These are phyloP conservation scores for Anaeromyces robustus DNA, from an alignment of 192 early-diverging fungal species.

Conservation along the genomic window DNA sequence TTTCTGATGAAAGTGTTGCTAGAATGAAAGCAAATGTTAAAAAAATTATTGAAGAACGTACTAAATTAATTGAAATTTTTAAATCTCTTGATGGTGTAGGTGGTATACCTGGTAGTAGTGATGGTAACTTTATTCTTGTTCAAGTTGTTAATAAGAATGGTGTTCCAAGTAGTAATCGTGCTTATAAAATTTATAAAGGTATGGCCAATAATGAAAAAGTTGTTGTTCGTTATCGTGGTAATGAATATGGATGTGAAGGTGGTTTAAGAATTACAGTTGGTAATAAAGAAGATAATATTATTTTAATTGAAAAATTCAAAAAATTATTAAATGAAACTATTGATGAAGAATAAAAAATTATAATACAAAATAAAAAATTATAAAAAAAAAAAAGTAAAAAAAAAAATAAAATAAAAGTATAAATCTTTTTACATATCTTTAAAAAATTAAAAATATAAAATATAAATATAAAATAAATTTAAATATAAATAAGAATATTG, in stretches of 20 bases:
- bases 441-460: too few species aligned
- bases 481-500: too few species aligned
- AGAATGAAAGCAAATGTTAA: constrained; percentile 49
- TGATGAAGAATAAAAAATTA: neutral
- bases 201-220: constrained; percentile 75
- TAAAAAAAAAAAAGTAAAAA: too few species aligned
- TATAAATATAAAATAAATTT: too few species aligned
- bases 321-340: neutral
- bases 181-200: constrained; percentile 55
- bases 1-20: constrained; percentile 47
- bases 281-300: constrained; percentile 62
- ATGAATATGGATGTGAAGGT: constrained; percentile 79
- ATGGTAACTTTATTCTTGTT: constrained; percentile 91
- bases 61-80: constrained; percentile 44
- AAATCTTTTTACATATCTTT: too few species aligned
- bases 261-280: constrained; percentile 93
- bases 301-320: constrained; percentile 34
- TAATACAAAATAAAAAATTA: too few species aligned
- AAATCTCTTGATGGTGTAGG: constrained; percentile 46
- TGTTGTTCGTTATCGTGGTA: constrained; percentile 88
- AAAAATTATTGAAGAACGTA: constrained; percentile 47
- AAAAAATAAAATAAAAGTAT: too few species aligned
- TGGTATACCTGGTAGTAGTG: constrained; percentile 65
- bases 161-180: constrained; percentile 50
- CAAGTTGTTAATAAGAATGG: constrained; percentile 48